Evolutionary conservation across 1,284 basidiomycete species (phyloP).

Genomic region (Tilletia setariae): DNA sequence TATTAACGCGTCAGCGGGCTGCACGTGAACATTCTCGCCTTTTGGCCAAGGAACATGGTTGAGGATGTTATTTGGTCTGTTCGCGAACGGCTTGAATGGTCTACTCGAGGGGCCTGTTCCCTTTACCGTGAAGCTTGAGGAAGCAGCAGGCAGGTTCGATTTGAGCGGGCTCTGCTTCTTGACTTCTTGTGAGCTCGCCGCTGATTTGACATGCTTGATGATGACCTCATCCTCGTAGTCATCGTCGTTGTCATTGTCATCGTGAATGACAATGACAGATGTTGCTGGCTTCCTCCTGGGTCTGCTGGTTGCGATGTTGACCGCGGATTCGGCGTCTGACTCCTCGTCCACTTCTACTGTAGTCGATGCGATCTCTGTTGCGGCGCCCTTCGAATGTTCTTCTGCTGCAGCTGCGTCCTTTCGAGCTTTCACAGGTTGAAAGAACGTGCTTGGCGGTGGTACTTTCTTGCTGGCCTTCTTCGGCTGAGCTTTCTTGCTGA

Average conservation of each 20-base stretch:
- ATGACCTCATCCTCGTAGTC: background rate
- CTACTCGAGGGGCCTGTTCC: too few relatives aligned
- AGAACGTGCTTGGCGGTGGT: too few relatives aligned
- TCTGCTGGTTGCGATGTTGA: background rate
- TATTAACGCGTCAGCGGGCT: background rate
- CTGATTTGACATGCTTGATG: background rate
- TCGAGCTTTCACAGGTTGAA: background rate
- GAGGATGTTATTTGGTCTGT: background rate
- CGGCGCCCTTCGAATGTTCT: background rate
- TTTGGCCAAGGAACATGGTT: background rate
- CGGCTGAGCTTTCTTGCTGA: too few relatives aligned
- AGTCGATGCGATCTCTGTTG: background rate
- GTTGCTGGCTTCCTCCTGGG: background rate
- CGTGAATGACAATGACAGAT: background rate
- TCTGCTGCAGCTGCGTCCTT: background rate
- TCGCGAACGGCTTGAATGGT: background rate
- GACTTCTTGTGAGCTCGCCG: background rate
- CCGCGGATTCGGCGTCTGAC: background rate
- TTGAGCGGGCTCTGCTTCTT: background rate
- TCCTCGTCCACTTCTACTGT: background rate
- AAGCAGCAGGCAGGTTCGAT: background rate
- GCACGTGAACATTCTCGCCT: background rate
- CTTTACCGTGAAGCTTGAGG: background rate
- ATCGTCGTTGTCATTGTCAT: background rate
- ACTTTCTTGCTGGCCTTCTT: too few relatives aligned